Percentiles rank a stretch among this genome's conserved stretches.
phyloP scores from a whole-genome alignment of 768 basidiomycete genomes.

The Trametes coccinea region DNA sequence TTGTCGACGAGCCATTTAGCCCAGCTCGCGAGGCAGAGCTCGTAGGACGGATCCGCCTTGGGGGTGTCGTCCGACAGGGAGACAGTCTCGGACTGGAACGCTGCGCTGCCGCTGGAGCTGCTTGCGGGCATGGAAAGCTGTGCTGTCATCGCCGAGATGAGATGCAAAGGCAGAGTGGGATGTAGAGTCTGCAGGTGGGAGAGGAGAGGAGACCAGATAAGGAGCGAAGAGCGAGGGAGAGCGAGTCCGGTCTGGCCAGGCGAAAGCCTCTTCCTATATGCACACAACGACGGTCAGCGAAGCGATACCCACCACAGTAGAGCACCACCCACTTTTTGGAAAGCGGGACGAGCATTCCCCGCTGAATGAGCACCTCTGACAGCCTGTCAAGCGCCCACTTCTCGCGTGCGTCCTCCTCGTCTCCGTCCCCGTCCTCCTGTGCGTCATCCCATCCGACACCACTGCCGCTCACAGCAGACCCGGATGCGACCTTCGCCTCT shows the following conservation, averaged over 20 bases:
- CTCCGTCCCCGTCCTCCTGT: constrained; percentile 30
- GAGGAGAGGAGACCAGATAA: constrained; percentile 69
- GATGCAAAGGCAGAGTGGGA: constrained; percentile 48
- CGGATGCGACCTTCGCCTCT: constrained; percentile 67
- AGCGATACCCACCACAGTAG: neutral
- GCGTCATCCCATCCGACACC: constrained; percentile 47
- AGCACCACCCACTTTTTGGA: constrained; percentile 69
- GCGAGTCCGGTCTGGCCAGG: constrained; percentile 37
- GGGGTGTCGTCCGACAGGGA: constrained; percentile 21
- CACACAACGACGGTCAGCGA: neutral
- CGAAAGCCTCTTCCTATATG: constrained; percentile 9
- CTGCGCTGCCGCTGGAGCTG: neutral
- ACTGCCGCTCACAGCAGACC: constrained; percentile 46
- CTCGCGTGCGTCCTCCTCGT: constrained; percentile 55
- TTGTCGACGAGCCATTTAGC: constrained; percentile 56
- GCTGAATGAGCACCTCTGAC: constrained; percentile 64
- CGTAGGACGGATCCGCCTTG: constrained; percentile 46
- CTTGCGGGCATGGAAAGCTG: constrained; percentile 29
- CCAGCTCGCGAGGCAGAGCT: constrained; percentile 70
- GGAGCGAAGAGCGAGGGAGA: constrained; percentile 53
- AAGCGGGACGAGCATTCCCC: constrained; percentile 76
- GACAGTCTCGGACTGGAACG: constrained; percentile 15
- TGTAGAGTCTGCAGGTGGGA: constrained; percentile 58
- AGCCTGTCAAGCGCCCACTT: constrained; percentile 68
- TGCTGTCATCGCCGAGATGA: constrained; percentile 48